Base-by-base conservation (phyloP, 345 rosid genomes). In the Aegle marmelos region DNA sequence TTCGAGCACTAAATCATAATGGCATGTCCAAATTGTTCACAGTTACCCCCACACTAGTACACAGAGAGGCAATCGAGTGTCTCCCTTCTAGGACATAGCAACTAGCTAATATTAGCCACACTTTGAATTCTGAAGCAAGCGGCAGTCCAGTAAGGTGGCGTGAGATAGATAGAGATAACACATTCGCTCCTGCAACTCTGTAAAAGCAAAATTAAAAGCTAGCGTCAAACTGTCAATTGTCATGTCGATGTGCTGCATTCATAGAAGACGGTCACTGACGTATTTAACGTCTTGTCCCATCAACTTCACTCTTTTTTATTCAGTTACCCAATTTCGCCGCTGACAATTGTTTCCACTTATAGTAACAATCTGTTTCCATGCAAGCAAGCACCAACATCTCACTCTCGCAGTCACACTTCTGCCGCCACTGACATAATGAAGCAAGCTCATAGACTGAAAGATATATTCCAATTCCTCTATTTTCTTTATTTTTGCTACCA, bases 211-310 rank as follows among this genome's bases (percentile, higher is more conserved):
- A 17, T 53, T 16, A 53, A 6, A 53, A 53, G n/a, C 57, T 53
- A 5, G 2, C 17, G 57, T 45, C 50, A 45, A 45, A 53, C 7
- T 53, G 6, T 22, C 72, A 64, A 68, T 64, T 68, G 80, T 74
- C 60, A 71, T 70, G 84, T 86, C 89, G 27, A 66, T 65, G 57
- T 53, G 21, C 57, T 17, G 0, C 57, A 53, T 64, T 83, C 84
- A 78, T 28, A 5, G 68, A 64, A 58, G 68, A 62, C 21, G 57
- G 57, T 53, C 61, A 45, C 56, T 61, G 76, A 41, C 8, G 61
- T 39, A 34, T 78, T 31, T 16, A 33, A 19, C 34, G 85, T 73
- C 58, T 68, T 73, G 84, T 82, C 84, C 81, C 81, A 80, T 84
- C 85, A 64, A 34, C 41, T 78, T 74, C 14, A 59, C 68, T 65